phyloP scores from a whole-genome alignment of 352 stramenopile species.

The Pythium apleroticum region DNA sequence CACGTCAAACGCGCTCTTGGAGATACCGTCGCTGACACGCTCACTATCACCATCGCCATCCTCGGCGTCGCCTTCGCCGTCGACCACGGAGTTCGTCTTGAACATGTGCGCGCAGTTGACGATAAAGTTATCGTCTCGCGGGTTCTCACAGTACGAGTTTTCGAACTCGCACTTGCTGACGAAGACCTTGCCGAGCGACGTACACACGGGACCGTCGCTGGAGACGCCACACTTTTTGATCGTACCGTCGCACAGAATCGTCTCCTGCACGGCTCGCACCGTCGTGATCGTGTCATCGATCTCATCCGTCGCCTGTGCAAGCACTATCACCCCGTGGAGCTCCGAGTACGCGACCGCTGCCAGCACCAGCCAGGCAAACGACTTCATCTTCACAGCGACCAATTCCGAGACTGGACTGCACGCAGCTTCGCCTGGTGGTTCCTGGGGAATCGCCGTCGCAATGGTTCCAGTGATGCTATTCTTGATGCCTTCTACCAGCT shows the following conservation, averaged over 20 bases:
- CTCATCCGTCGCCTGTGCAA: constrained; percentile 1
- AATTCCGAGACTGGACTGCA: neutral
- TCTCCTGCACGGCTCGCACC: neutral
- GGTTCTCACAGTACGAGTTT: constrained; percentile 20
- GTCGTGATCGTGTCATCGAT: constrained; percentile 14
- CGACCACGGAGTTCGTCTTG: neutral
- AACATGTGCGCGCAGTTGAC: neutral
- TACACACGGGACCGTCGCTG: constrained; percentile 13
- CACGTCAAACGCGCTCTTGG: constrained; percentile 30
- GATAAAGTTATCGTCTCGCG: constrained; percentile 10
- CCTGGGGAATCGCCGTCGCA: neutral
- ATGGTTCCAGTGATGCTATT: neutral
- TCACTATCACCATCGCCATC: neutral
- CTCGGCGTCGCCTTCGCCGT: neutral
- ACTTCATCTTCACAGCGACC: constrained; percentile 11
- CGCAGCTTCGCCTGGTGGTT: neutral
- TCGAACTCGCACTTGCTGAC: constrained; percentile 18
- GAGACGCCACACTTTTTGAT: neutral
- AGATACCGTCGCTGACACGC: neutral
- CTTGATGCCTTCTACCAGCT: neutral
- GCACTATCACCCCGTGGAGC: neutral
- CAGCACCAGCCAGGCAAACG: neutral
- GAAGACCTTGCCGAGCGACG: constrained; percentile 10
- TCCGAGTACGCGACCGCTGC: constrained; percentile 4
- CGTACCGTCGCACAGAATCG: constrained; percentile 12